phyloP scores from a whole-genome alignment of 768 basidiomycete species.

The Kwoniella sp. region DNA sequence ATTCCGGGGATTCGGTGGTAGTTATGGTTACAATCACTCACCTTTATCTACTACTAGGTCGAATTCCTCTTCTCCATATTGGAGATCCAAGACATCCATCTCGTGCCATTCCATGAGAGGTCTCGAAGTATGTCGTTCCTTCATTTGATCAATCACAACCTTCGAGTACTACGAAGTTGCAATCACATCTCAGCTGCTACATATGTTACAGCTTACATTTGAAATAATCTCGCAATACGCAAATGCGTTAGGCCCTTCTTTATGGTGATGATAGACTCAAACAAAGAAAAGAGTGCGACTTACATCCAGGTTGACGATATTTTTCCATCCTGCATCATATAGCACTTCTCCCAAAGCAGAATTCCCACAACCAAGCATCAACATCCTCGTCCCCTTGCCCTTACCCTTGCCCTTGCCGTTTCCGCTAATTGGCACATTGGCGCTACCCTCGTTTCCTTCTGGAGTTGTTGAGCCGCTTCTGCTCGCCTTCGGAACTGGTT shows the following conservation, averaged over 20 bases:
- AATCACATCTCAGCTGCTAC: too few species aligned
- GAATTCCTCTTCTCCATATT: constrained; percentile 50
- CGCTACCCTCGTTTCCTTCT: background rate
- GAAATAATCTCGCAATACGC: too few species aligned
- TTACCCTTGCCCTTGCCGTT: constrained; percentile 7
- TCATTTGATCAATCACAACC: constrained; percentile 55
- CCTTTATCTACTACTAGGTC: constrained; percentile 57
- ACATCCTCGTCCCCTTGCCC: constrained; percentile 38
- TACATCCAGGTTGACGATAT: constrained; percentile 57
- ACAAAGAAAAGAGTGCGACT: constrained; percentile 10
- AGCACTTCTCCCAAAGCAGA: constrained; percentile 46
- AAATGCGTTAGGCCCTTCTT: too few species aligned
- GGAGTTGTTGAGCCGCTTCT: background rate
- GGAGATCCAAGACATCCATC: constrained; percentile 55
- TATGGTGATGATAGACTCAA: too few species aligned
- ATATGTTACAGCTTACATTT: too few species aligned
- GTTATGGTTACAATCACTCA: constrained; percentile 23
- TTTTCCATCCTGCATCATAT: constrained; percentile 55
- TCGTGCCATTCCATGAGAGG: constrained; percentile 55
- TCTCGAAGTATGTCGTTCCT: constrained; percentile 41
- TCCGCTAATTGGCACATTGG: background rate
- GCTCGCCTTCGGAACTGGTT: constrained; percentile 4
- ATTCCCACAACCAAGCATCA: constrained; percentile 54
- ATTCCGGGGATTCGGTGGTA: too few species aligned
- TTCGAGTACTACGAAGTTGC: constrained; percentile 45